Conservation (phyloP, 2,329 filamentous ascomycete species). For the Albophoma yamanashiensis region DNA sequence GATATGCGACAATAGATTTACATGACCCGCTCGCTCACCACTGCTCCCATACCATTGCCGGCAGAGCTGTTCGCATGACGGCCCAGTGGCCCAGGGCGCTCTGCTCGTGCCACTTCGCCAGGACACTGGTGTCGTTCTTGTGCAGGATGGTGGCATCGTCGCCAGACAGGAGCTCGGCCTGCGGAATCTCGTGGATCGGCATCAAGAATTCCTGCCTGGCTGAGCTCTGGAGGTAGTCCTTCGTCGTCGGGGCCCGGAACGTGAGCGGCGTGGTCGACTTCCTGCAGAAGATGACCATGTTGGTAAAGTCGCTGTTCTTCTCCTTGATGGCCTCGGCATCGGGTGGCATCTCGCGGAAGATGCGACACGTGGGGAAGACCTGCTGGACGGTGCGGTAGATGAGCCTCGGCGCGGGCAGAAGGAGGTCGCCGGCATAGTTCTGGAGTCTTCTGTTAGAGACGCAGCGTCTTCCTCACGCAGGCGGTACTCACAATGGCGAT, state of each 20-base stretch:
- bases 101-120: constrained; percentile 62
- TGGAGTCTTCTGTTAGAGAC: constrained; percentile 19
- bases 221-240: constrained; percentile 63
- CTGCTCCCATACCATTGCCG: constrained; percentile 70
- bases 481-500: constrained; percentile 66
- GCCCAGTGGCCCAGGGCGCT: constrained; percentile 81
- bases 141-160: constrained; percentile 43
- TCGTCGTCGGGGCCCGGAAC: constrained; percentile 55
- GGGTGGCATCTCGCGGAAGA: constrained; percentile 69
- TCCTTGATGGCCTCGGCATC: constrained; percentile 35
- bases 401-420: constrained; percentile 63
- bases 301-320: constrained; percentile 65
- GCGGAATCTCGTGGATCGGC: constrained; percentile 60
- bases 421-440: constrained; percentile 92
- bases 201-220: constrained; percentile 60
- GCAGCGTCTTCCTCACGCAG: not conserved
- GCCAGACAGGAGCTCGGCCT: constrained; percentile 32
- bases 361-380: constrained; percentile 81
- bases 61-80: constrained; percentile 81
- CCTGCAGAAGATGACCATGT: constrained; percentile 91
- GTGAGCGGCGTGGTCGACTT: constrained; percentile 43
- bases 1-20: not conserved
- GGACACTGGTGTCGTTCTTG: constrained; percentile 51
- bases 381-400: constrained; percentile 72
- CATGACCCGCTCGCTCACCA: constrained; percentile 43